phyloP scores from a whole-genome alignment of 1,284 basidiomycete genomes.

The Naganishia albida region DNA sequence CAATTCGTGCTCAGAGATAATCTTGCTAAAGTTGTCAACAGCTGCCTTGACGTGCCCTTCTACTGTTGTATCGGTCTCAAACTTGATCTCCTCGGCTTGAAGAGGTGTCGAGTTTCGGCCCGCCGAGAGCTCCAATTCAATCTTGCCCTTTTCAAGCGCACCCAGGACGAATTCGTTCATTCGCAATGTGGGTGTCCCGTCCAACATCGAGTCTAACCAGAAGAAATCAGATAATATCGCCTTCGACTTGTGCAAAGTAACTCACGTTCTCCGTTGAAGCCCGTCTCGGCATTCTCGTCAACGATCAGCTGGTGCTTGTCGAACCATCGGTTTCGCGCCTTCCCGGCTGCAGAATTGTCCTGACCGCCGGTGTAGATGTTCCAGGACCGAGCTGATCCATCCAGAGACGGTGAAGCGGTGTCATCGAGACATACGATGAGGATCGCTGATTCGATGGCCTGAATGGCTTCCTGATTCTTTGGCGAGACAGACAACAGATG shows the following conservation, averaged over 20 bases:
- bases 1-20: constrained; percentile 79
- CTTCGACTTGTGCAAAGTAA: constrained; percentile 10
- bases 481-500: constrained; percentile 68
- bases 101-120: constrained; percentile 56
- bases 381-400: constrained; percentile 74
- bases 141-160: constrained; percentile 73
- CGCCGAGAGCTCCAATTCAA: constrained; percentile 62
- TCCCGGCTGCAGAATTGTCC: constrained; percentile 40
- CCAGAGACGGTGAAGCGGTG: constrained; percentile 39
- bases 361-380: constrained; percentile 82
- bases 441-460: constrained; percentile 86
- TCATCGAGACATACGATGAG: constrained; percentile 83
- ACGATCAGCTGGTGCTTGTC: constrained; percentile 97
- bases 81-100: constrained; percentile 68
- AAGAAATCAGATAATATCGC: background rate
- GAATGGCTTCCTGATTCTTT: constrained; percentile 66
- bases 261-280: constrained; percentile 67
- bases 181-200: constrained; percentile 91
- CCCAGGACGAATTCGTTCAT: constrained; percentile 93
- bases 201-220: constrained; percentile 56
- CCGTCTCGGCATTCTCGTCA: constrained; percentile 89
- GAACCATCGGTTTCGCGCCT: constrained; percentile 86
- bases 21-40: constrained; percentile 70
- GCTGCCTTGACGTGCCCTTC: constrained; percentile 57
- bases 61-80: constrained; percentile 65